Evolutionary conservation across 2,329 filamentous ascomycete genomes (phyloP).

Genomic region (Stagonosporopsis tanaceti): DNA sequence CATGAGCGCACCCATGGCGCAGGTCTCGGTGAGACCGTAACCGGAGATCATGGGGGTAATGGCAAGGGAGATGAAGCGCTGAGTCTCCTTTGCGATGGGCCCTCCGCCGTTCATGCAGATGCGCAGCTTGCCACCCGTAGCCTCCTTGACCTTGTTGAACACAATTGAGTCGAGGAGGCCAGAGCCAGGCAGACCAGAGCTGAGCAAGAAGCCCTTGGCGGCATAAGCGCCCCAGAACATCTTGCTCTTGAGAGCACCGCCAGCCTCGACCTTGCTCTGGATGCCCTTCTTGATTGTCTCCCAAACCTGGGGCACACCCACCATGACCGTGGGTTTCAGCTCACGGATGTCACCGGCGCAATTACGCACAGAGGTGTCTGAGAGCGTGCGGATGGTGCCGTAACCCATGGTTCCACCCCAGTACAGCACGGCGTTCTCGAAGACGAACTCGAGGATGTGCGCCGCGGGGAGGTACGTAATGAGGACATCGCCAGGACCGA

Average conservation of each 20-base stretch:
- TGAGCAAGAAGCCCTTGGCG: conserved; percentile 68
- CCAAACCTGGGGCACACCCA: conserved; percentile 96
- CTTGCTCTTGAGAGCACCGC: conserved; percentile 73
- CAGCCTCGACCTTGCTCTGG: conserved; percentile 75
- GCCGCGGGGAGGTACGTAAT: conserved; percentile 93
- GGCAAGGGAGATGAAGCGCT: conserved; percentile 88
- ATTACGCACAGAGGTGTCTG: conserved; percentile 85
- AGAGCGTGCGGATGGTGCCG: conserved; percentile 87
- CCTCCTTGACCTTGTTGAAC: conserved; percentile 89
- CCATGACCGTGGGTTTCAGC: conserved; percentile 85
- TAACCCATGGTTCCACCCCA: conserved; percentile 94
- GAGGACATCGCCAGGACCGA: conserved; percentile 79
- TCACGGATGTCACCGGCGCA: conserved; percentile 94
- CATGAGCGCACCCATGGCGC: conserved; percentile 81
- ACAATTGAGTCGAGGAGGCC: conserved; percentile 80
- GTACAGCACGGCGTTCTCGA: conserved; percentile 89
- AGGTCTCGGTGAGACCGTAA: conserved; percentile 94
- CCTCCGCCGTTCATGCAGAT: conserved; percentile 96
- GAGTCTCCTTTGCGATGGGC: conserved; percentile 85
- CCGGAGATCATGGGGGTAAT: conserved; percentile 94
- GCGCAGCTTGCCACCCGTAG: conserved; percentile 86
- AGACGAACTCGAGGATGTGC: conserved; percentile 95
- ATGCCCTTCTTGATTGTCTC: conserved; percentile 97
- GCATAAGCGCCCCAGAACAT: conserved; percentile 78
- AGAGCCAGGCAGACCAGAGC: conserved; percentile 69